Conservation (phyloP, 192 early-diverging fungal species). For the Lunasporangiospora selenospora region DNA sequence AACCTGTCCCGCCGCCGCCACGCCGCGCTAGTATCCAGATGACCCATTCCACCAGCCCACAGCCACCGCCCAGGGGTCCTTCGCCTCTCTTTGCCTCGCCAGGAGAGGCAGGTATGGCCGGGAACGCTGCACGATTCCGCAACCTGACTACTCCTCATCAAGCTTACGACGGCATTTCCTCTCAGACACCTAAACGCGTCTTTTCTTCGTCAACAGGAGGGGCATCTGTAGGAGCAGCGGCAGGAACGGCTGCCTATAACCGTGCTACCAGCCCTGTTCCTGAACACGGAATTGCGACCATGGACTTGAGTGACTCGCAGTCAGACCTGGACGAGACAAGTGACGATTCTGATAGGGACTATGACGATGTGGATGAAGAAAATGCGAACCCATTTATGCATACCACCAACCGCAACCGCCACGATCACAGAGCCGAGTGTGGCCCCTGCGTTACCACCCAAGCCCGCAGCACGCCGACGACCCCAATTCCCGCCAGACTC, state of each 20-base stretch:
- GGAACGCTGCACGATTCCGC: constrained; percentile 36
- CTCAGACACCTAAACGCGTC: constrained; percentile 34
- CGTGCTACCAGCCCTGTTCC: constrained; percentile 24
- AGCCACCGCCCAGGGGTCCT: constrained; percentile 27
- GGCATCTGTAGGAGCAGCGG: background rate
- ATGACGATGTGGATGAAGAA: constrained; percentile 37
- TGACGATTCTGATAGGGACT: constrained; percentile 45
- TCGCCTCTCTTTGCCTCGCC: constrained; percentile 24
- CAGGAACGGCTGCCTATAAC: constrained; percentile 12
- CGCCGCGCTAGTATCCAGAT: constrained; percentile 36
- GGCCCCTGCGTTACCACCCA: constrained; percentile 30
- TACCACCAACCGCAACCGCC: constrained; percentile 10
- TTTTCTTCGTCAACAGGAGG: constrained; percentile 20
- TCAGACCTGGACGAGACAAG: constrained; percentile 45
- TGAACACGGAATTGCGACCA: constrained; percentile 33
- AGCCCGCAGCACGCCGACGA: constrained; percentile 26
- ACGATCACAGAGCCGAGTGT: constrained; percentile 17
- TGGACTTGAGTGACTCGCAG: constrained; percentile 41
- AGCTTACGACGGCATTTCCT: constrained; percentile 21
- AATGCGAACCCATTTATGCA: background rate
- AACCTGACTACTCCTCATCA: constrained; percentile 42
- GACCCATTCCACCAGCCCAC: background rate
- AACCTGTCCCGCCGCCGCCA: constrained; percentile 40
- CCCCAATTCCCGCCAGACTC: constrained; percentile 21
- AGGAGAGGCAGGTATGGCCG: constrained; percentile 34